phyloP scores from a whole-genome alignment of 2,329 filamentous ascomycete genomes.

The Volutella citrinella region DNA sequence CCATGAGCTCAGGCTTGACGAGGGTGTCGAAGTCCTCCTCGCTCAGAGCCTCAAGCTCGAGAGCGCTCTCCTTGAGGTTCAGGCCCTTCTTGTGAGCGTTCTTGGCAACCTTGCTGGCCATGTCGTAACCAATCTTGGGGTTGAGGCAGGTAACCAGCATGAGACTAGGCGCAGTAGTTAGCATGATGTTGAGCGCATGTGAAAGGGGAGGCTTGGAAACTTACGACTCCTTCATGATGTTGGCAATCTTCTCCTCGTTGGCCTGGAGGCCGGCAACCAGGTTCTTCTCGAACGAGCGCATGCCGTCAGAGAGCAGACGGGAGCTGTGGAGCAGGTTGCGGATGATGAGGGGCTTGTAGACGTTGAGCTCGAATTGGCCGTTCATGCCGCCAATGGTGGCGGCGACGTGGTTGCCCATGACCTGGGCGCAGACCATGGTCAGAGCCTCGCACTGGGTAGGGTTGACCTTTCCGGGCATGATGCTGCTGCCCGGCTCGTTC shows the following conservation, averaged over 20 bases:
- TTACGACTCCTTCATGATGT: slow-evolving; percentile 92
- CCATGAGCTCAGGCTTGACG: slow-evolving; percentile 93
- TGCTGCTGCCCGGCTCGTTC: slow-evolving; percentile 96
- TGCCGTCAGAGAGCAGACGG: slow-evolving; percentile 83
- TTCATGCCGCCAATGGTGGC: slow-evolving; percentile 94
- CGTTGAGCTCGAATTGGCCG: slow-evolving; percentile 98
- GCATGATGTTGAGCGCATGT: neutral
- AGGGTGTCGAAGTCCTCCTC: slow-evolving; percentile 86
- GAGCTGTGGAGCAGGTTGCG: slow-evolving; percentile 91
- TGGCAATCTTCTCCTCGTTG: slow-evolving; percentile 87
- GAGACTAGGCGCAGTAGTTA: slow-evolving; percentile 53
- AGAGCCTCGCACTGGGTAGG: slow-evolving; percentile 96
- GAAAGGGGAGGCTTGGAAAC: slow-evolving; percentile 25
- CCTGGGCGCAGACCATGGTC: slow-evolving; percentile 96
- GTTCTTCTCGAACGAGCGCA: slow-evolving; percentile 94
- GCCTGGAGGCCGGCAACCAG: slow-evolving; percentile 83
- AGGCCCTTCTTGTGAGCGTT: slow-evolving; percentile 98
- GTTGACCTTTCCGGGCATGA: slow-evolving; percentile 99
- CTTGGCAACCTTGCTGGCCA: slow-evolving; percentile 96
- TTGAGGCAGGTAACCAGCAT: slow-evolving; percentile 99
- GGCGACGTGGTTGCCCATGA: slow-evolving; percentile 95
- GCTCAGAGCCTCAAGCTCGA: slow-evolving; percentile 87
- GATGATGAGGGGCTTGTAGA: slow-evolving; percentile 97
- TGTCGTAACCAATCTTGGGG: slow-evolving; percentile 95
- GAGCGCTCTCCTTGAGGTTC: slow-evolving; percentile 87